Base-by-base conservation (phyloP, 1,139 yeast species). In the Scheffersomyces stambukii region DNA sequence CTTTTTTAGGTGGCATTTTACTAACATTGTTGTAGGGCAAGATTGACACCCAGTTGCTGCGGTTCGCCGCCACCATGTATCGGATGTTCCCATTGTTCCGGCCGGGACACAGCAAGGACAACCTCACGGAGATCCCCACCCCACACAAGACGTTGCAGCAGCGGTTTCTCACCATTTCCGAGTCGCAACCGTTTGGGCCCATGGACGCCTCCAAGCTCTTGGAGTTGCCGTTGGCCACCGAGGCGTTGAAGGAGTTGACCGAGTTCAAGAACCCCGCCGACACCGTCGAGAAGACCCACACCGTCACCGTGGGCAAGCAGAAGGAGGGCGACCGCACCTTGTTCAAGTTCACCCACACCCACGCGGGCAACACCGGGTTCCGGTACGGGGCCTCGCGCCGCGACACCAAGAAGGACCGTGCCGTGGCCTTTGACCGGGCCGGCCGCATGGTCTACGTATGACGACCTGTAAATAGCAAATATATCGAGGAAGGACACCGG, bases 181-280 rank as follows among this genome's bases (percentile, higher is more conserved):
- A 91, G 60, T 79, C 89, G 13, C 94, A 88, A 59, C 95, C 96
- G n/a, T 89, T 89, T 55, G 96, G 96, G 4, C 95, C 97, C 6
- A 73, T 88, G 6, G 97, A 91, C 51, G 96, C 98, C n/a, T 96
- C 98, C 29, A 65, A 77, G 37, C 73, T 83, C 24, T 75, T 85
- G 43, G 88, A 74, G 25, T 69, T 89, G 41, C 91, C 85, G 52
- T 94, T 95, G 13, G 96, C 97, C 23, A 73, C 77, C 30, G 77
- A 71, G 25, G 82, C 93, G 4, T 68, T 86, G 45, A 76, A 77
- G 42, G 72, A 72, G 46, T 69, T 85, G 40, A 66, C 86, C 8
- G 75, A 77, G 40, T 64, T 70, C 28, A 60, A 40, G 41, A 55
- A 50, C 25, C 43, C 37, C 29, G 30, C 37, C 25, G 41, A 37